phyloP scores from a whole-genome alignment of 176 grass and related monocot species.

The Metroxylon sagu region DNA sequence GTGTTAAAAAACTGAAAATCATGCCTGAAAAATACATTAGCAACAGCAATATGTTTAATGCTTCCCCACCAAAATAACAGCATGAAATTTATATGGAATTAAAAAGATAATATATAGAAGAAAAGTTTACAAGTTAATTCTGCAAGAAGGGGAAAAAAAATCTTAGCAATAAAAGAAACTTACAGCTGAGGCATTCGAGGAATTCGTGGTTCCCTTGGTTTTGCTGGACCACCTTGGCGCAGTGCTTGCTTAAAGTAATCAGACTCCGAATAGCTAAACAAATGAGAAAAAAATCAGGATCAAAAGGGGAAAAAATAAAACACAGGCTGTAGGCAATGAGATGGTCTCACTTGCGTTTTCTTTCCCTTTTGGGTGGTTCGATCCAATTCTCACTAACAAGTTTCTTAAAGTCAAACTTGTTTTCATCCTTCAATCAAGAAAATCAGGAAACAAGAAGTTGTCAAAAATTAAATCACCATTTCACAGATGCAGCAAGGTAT shows the following conservation, averaged over 20 bases:
- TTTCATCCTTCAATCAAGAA: constrained; percentile 74
- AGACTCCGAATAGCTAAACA: constrained; percentile 79
- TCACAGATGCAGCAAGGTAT: no score
- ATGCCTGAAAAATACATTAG: constrained; percentile 37
- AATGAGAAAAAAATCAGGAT: constrained; percentile 9
- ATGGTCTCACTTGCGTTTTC: constrained; percentile 68
- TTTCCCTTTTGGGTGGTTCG: constrained; percentile 91
- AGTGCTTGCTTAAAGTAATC: constrained; percentile 98
- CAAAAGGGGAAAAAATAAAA: background rate
- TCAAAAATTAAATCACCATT: background rate
- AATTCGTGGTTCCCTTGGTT: constrained; percentile 79
- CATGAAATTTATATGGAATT: no score
- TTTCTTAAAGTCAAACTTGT: constrained; percentile 87
- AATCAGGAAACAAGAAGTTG: constrained; percentile 1
- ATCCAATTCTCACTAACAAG: constrained; percentile 90
- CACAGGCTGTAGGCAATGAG: background rate
- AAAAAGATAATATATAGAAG: no score
- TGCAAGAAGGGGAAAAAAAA: background rate
- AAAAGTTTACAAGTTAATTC: background rate
- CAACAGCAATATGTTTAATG: background rate
- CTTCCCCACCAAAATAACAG: no score
- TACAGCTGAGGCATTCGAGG: constrained; percentile 97
- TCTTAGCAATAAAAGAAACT: constrained; percentile 22
- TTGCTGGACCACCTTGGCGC: constrained; percentile 80
- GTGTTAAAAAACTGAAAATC: constrained; percentile 98